Evolutionary conservation across 2,329 filamentous ascomycete genomes (phyloP), one percentile per base, ranked within the genome.

Genomic region (Ustilaginoidea virens): DNA sequence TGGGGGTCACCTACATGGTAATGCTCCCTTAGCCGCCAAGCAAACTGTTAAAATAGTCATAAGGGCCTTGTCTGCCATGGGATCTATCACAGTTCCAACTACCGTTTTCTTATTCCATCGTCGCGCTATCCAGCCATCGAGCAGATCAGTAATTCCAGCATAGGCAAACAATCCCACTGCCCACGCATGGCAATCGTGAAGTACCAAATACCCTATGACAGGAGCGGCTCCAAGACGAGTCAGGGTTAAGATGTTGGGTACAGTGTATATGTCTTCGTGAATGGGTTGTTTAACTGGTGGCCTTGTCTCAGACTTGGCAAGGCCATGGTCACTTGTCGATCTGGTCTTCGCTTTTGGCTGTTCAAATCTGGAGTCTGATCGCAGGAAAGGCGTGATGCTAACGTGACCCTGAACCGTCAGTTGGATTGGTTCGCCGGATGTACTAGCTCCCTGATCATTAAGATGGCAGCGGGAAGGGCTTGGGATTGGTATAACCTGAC

Each of bases 31-130:
- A 36, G 79, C 63, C 4, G 86, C 85, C 25, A 96, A 58, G 39
- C 80, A 85, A 9, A 87, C 75, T 1, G 87, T 92, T 43, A 92
- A 56, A 33, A 93, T 74, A 1, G 87, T 94, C 90, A 98, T 96
- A 38, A 98, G 67, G 7, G 74, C 69, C 59, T 98, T 98, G 55
- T 98, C 90, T 3, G 90, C 90, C 80, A 94, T 90, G 5, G 90
- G 90, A 46, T 93, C 86, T 36, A 98, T 83, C 17, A 98, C 74
- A 31, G 82, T 92, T 31, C 90, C 90, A 7, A 96, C 83, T 1
- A 98, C 87, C 1, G 90, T 96, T 52, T 90, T 80, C 33, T 83
- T 66, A 28, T 87, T 78, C 74, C 80, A 96, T 35, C 66, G 69
- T 23, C 90, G 72, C 16, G 90, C 90, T 43, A 98, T 90, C 67